Evolutionary conservation across 1,284 basidiomycete species (phyloP).

Genomic region (Cutaneotrichosporon sp.): DNA sequence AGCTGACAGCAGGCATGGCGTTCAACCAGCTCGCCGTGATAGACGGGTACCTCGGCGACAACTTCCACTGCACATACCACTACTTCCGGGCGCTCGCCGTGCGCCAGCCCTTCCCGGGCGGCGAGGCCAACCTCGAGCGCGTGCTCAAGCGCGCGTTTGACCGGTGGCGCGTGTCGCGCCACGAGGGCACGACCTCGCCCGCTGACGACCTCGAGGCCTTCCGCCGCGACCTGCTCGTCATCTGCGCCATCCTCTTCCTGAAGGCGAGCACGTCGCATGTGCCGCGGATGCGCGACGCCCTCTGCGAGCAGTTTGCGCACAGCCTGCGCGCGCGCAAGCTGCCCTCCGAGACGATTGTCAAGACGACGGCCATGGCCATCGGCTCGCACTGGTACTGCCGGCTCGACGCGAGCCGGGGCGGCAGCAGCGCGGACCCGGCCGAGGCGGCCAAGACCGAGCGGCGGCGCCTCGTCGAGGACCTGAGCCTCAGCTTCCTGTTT

Average conservation of each 20-base stretch:
- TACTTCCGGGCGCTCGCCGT: conserved; percentile 93
- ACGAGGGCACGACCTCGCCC: conserved; percentile 28
- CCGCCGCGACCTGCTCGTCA: conserved; percentile 68
- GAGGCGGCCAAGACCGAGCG: conserved; percentile 22
- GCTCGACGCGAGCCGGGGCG: conserved; percentile 53
- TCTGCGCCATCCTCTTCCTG: conserved; percentile 57
- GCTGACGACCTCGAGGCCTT: conserved; percentile 61
- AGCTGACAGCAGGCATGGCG: conserved; percentile 66
- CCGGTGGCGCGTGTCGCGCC: conserved; percentile 46
- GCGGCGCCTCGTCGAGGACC: conserved; percentile 61
- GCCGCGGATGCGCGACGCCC: conserved; percentile 22
- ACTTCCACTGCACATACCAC: conserved; percentile 76
- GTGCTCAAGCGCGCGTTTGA: conserved; percentile 69
- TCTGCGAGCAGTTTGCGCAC: conserved; percentile 23
- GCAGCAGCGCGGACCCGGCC: conserved; percentile 45
- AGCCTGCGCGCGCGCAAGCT: conserved; percentile 69
- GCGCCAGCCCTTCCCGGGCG: conserved; percentile 80
- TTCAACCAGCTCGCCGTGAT: conserved; percentile 95
- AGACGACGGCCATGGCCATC: conserved; percentile 70
- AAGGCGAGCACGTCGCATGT: conserved; percentile 35
- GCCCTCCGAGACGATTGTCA: conserved; percentile 73
- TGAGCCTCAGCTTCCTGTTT: conserved; percentile 72
- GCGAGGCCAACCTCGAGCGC: conserved; percentile 77
- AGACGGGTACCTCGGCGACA: conserved; percentile 77
- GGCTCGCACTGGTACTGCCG: conserved; percentile 80